Evolutionary conservation across 225 moss, liverwort and hornwort genomes (phyloP).

Genomic region (Polytrichum formosum): DNA sequence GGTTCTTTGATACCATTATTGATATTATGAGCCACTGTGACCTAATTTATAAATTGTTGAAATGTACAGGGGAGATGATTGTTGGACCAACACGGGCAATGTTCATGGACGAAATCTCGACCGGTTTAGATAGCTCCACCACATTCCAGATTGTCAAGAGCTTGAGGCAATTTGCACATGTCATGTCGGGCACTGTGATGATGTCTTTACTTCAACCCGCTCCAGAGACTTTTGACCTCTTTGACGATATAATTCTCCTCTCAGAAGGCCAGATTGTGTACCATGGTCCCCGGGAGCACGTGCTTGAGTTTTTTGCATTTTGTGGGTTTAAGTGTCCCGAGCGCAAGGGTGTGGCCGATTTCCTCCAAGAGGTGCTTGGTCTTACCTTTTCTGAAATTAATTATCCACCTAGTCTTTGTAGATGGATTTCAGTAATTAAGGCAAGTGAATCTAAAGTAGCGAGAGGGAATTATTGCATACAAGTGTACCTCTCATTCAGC

Average conservation of each 20-base stretch:
- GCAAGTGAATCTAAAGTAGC: too few relatives aligned
- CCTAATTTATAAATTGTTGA: neutral
- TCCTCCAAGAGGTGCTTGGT: slow-evolving; percentile 45
- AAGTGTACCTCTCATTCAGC: too few relatives aligned
- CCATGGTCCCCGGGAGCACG: slow-evolving; percentile 46
- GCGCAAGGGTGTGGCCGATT: slow-evolving; percentile 63
- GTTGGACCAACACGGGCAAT: slow-evolving; percentile 58
- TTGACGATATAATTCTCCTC: slow-evolving; percentile 56
- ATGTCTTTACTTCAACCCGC: slow-evolving; percentile 57
- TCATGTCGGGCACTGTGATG: slow-evolving; percentile 61
- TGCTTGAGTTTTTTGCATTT: slow-evolving; percentile 44
- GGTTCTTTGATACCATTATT: too few relatives aligned
- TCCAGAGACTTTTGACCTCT: slow-evolving; percentile 56
- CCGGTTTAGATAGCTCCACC: slow-evolving; percentile 57
- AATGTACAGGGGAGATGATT: slow-evolving; percentile 57
- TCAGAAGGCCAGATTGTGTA: slow-evolving; percentile 63
- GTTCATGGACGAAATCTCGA: slow-evolving; percentile 70
- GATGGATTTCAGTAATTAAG: too few relatives aligned
- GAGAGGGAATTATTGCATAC: too few relatives aligned
- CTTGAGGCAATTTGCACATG: slow-evolving; percentile 57
- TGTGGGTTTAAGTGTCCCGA: slow-evolving; percentile 59
- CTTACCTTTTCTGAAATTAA: neutral
- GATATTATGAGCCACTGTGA: too few relatives aligned
- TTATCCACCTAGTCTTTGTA: too few relatives aligned
- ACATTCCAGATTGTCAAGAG: slow-evolving; percentile 63